A percentile compares a stretch with the other conserved stretches of the same genome.
These are phyloP conservation scores for Talaromyces sp. DNA, from an alignment of 2,329 filamentous ascomycete genomes.

Conservation along the genomic window DNA sequence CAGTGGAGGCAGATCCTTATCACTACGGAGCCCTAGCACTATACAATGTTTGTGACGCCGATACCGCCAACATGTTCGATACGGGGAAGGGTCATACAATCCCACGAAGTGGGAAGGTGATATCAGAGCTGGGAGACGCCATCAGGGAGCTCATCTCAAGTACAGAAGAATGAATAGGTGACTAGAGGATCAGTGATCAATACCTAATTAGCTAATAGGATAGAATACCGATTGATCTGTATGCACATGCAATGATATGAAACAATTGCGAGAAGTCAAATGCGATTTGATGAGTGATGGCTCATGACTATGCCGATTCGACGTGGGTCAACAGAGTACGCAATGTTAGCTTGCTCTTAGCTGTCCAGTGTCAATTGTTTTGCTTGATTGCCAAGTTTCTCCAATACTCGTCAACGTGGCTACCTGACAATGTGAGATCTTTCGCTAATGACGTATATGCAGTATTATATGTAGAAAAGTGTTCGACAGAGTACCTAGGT, in stretches of 20 bases:
- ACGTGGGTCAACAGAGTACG: no score
- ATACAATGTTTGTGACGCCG: constrained; percentile 57
- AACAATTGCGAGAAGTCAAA: no score
- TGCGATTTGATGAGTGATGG: no score
- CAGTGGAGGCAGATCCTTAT: constrained; percentile 49
- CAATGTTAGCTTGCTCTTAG: no score
- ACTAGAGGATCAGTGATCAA: no score
- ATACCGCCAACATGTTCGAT: constrained; percentile 58
- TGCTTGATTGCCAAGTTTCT: not conserved
- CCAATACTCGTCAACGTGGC: not conserved
- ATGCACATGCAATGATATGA: no score
- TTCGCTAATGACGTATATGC: not conserved
- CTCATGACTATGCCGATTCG: no score
- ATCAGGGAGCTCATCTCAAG: constrained; percentile 9
- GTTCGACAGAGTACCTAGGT: not conserved
- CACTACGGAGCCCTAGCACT: constrained; percentile 57
- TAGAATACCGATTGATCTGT: no score
- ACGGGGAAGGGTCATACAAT: constrained; percentile 61
- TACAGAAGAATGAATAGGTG: not conserved
- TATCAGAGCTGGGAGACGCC: constrained; percentile 10
- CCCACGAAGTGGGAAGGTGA: constrained; percentile 35
- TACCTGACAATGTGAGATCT: not conserved
- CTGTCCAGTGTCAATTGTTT: not conserved
- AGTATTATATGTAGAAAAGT: not conserved
- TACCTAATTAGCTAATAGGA: no score